phyloP scores from a whole-genome alignment of 805 yeast species.

The Teunomyces pallodes region DNA sequence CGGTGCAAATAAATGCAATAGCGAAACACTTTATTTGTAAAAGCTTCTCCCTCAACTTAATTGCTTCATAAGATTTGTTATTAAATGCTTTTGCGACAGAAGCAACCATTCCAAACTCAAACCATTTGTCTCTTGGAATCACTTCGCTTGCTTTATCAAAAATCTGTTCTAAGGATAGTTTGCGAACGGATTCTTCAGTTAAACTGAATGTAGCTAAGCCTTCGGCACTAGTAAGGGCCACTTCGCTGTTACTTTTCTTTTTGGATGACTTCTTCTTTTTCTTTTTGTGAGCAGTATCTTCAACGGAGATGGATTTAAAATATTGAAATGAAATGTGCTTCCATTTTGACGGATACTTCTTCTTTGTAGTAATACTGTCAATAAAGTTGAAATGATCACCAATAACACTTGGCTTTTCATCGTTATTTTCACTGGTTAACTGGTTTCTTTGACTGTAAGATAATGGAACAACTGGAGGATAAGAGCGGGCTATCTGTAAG shows the following conservation, averaged over 20 bases:
- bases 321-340: slow-evolving; percentile 52
- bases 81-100: slow-evolving; percentile 72
- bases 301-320: slow-evolving; percentile 24
- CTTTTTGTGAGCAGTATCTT: slow-evolving; percentile 7
- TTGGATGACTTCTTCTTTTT: slow-evolving; percentile 5
- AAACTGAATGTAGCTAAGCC: slow-evolving; percentile 53
- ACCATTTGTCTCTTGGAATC: slow-evolving; percentile 64
- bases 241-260: slow-evolving; percentile 14
- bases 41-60: slow-evolving; percentile 55
- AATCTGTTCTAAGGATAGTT: slow-evolving; percentile 56
- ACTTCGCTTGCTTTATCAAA: slow-evolving; percentile 56
- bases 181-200: slow-evolving; percentile 55
- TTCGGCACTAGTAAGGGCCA: slow-evolving; percentile 21
- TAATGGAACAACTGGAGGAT: slow-evolving; percentile 48
- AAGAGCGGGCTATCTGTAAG: slow-evolving; percentile 51
- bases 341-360: slow-evolving; percentile 57
- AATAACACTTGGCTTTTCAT: slow-evolving; percentile 21
- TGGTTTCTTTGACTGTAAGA: slow-evolving; percentile 17
- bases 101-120: slow-evolving; percentile 59
- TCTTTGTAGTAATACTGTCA: slow-evolving; percentile 42
- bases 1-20: slow-evolving; percentile 59
- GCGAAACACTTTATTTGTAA: slow-evolving; percentile 65
- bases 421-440: slow-evolving; percentile 5
- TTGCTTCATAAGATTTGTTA: slow-evolving; percentile 49
- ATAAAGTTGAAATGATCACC: slow-evolving; percentile 45